phyloP scores from a whole-genome alignment of 345 rosid genomes.

The Populus deltoides region DNA sequence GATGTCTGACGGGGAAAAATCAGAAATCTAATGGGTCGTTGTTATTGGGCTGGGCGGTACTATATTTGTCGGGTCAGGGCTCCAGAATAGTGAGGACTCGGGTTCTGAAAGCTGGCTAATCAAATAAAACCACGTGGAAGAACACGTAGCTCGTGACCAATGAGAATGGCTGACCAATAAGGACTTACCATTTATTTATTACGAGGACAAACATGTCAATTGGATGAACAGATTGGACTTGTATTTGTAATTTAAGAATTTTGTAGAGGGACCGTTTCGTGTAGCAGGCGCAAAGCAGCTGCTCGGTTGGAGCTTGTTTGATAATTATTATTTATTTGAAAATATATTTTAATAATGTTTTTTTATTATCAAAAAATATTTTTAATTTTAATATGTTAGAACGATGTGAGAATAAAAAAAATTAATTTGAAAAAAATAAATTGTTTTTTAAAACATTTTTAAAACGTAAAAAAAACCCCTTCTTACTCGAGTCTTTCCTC shows the following conservation, averaged over 20 bases:
- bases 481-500: not conserved
- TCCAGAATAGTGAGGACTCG: not conserved
- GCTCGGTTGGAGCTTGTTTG: no score
- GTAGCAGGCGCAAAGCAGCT: conserved; percentile 8
- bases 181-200: conserved; percentile 8
- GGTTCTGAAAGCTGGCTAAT: not conserved
- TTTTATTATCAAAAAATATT: no score
- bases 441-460: no score
- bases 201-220: not conserved
- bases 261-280: not conserved
- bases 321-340: no score
- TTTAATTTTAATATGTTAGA: no score
- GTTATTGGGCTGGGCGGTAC: not conserved
- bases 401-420: no score
- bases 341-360: no score
- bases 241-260: conserved; percentile 12
- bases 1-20: not conserved
- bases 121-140: conserved; percentile 13
- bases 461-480: no score
- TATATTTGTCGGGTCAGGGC: not conserved
- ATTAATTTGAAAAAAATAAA: no score
- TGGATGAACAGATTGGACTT: not conserved
- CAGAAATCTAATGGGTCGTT: not conserved
- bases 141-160: conserved; percentile 17
- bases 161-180: not conserved